A percentile compares a stretch with the other conserved stretches of the same genome.
These are phyloP conservation scores for Nadsonia commutata DNA, from an alignment of 1,139 yeast species.

Conservation along the genomic window DNA sequence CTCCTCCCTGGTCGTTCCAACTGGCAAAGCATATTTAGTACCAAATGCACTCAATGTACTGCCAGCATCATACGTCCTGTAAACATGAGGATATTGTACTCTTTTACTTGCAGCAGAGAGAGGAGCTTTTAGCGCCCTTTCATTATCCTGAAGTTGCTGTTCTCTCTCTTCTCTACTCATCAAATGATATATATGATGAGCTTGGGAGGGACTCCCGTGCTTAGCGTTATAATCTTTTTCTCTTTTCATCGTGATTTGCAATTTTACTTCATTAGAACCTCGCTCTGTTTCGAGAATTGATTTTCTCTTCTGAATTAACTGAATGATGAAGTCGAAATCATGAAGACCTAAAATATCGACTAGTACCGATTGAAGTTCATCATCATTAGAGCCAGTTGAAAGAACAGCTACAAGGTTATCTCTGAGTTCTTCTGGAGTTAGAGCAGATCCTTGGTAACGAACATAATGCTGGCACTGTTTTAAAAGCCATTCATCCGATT, in stretches of 20 bases:
- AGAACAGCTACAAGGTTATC: constrained; percentile 18
- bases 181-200: constrained; percentile 14
- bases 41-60: constrained; percentile 65
- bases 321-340: constrained; percentile 62
- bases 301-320: constrained; percentile 39
- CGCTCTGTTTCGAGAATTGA: constrained; percentile 11
- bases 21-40: constrained; percentile 62
- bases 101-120: constrained; percentile 33
- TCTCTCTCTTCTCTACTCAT: constrained; percentile 45
- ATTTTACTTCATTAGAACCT: background rate
- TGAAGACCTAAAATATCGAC: constrained; percentile 79
- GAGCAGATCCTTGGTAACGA: background rate
- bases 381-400: constrained; percentile 31
- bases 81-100: constrained; percentile 76
- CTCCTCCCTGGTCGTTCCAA: constrained; percentile 56
- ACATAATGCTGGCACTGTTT: background rate
- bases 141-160: constrained; percentile 41
- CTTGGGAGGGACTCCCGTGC: background rate
- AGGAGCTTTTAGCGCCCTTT: constrained; percentile 31
- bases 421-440: constrained; percentile 14
- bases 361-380: constrained; percentile 49
- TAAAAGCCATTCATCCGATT: background rate
- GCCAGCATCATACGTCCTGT: constrained; percentile 52
- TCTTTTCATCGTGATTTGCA: background rate
- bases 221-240: background rate